Evolutionary conservation across 2,329 filamentous ascomycete genomes (phyloP).

Genomic region (Sarocladiaceae sp.): DNA sequence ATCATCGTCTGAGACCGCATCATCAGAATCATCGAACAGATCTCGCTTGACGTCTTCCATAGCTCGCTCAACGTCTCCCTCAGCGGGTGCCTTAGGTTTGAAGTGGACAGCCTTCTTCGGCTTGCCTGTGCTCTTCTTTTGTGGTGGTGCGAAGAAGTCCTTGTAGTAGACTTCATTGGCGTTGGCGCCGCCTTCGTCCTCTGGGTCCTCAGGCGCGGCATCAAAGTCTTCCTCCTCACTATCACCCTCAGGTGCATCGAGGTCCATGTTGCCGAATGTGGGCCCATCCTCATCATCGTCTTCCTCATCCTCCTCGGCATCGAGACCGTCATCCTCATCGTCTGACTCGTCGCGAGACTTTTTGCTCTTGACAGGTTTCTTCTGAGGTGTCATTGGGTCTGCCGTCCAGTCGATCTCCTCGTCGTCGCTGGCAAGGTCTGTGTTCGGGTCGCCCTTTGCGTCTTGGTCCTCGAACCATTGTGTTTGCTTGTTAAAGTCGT

Average conservation of each 20-base stretch:
- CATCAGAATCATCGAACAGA: conserved; percentile 72
- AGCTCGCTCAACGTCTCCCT: conserved; percentile 71
- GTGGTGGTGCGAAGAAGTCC: conserved; percentile 89
- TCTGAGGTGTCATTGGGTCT: conserved; percentile 56
- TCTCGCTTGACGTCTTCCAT: conserved; percentile 87
- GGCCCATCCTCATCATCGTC: conserved; percentile 71
- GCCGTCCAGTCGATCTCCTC: conserved; percentile 85
- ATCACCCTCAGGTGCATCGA: conserved; percentile 68
- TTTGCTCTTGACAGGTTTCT: conserved; percentile 20
- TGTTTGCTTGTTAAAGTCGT: conserved; percentile 93
- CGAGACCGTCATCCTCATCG: conserved; percentile 17
- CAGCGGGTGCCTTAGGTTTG: conserved; percentile 43
- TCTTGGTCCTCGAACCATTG: conserved; percentile 88
- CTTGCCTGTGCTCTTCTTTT: conserved; percentile 60
- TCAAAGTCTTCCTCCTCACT: conserved; percentile 51
- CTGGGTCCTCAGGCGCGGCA: conserved; percentile 34
- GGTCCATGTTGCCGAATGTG: conserved; percentile 75
- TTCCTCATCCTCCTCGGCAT: conserved; percentile 33
- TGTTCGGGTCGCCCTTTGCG: conserved; percentile 68
- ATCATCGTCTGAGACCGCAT: conserved; percentile 59
- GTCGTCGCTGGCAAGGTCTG: conserved; percentile 73
- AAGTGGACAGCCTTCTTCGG: conserved; percentile 35
- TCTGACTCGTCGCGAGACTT: conserved; percentile 32
- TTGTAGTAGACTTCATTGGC: conserved; percentile 88
- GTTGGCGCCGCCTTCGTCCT: conserved; percentile 49